These are phyloP conservation scores for Penicillium glabrum DNA, from an alignment of 2,329 filamentous ascomycete species.

Conservation along the genomic window DNA sequence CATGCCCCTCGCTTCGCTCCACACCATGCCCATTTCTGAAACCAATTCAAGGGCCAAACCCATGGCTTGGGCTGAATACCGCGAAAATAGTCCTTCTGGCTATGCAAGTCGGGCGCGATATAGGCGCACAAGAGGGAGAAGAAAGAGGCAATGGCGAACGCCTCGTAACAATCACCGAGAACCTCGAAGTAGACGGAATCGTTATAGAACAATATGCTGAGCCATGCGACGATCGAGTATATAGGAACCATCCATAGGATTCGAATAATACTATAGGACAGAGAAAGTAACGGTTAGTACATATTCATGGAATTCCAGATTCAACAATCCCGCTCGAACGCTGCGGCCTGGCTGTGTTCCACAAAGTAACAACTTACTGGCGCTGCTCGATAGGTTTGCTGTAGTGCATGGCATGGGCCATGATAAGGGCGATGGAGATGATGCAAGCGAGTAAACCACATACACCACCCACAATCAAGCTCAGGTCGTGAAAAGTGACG, in stretches of 20 bases:
- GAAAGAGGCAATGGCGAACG: conserved; percentile 82
- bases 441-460: conserved; percentile 54
- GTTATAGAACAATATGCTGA: conserved; percentile 71
- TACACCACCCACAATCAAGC: conserved; percentile 53
- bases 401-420: conserved; percentile 61
- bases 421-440: conserved; percentile 55
- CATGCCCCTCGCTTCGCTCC: conserved; percentile 67
- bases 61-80: conserved; percentile 66
- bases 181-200: conserved; percentile 79
- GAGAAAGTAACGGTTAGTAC: conserved; percentile 1
- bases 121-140: conserved; percentile 49
- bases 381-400: conserved; percentile 60
- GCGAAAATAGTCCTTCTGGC: conserved; percentile 79
- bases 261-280: conserved; percentile 68
- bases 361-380: conserved; percentile 48
- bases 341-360: background rate
- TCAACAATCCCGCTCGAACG: background rate
- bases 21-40: conserved; percentile 67
- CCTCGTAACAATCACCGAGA: conserved; percentile 80
- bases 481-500: conserved; percentile 58
- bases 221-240: conserved; percentile 71
- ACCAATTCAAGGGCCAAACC: conserved; percentile 71
- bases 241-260: conserved; percentile 85
- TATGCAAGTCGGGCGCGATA: conserved; percentile 64
- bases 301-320: background rate